Percentiles rank a stretch among this genome's conserved stretches.
These are phyloP conservation scores for Mortierella sp. DNA, from an alignment of 371 early-diverging fungal species.

Conservation along the genomic window DNA sequence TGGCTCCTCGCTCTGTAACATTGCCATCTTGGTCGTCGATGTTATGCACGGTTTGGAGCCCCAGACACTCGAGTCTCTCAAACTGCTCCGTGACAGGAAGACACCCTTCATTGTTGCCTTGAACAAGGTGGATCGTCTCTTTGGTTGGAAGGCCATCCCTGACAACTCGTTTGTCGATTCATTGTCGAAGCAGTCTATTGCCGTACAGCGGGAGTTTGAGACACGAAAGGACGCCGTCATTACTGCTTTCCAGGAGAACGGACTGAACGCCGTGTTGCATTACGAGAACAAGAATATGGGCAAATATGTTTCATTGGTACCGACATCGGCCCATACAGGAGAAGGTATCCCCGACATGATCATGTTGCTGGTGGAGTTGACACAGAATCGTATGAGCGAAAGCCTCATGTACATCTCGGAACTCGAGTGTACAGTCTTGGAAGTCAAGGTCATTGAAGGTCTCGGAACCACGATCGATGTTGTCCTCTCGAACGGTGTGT, in stretches of 20 bases:
- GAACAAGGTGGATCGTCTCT: slow-evolving; percentile 99
- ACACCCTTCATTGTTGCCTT: slow-evolving; percentile 99
- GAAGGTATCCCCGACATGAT: slow-evolving; percentile 99
- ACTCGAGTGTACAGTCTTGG: slow-evolving; percentile 99
- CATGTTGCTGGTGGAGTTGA: slow-evolving; percentile 91
- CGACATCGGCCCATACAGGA: slow-evolving; percentile 99
- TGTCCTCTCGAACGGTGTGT: slow-evolving; percentile 96
- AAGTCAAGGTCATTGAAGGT: slow-evolving; percentile 99
- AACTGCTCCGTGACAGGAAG: slow-evolving; percentile 93
- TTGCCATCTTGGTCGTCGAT: slow-evolving; percentile 99
- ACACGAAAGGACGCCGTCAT: slow-evolving; percentile 86
- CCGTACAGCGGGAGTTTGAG: slow-evolving; percentile 91
- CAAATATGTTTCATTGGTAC: slow-evolving; percentile 97
- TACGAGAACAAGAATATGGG: slow-evolving; percentile 97
- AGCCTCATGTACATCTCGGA: slow-evolving; percentile 96
- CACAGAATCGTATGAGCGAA: slow-evolving; percentile 96
- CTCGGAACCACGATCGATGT: slow-evolving; percentile 99
- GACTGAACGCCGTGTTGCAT: slow-evolving; percentile 96
- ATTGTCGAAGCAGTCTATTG: slow-evolving; percentile 79
- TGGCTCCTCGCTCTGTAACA: slow-evolving; percentile 99
- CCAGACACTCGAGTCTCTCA: slow-evolving; percentile 99
- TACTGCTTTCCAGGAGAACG: slow-evolving; percentile 93
- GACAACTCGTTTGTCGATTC: slow-evolving; percentile 87
- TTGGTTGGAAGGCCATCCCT: slow-evolving; percentile 92
- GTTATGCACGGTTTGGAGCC: slow-evolving; percentile 99